Evolutionary conservation across 208 protist genomes (phyloP).

Genomic region (Crithidia fasciculata): DNA sequence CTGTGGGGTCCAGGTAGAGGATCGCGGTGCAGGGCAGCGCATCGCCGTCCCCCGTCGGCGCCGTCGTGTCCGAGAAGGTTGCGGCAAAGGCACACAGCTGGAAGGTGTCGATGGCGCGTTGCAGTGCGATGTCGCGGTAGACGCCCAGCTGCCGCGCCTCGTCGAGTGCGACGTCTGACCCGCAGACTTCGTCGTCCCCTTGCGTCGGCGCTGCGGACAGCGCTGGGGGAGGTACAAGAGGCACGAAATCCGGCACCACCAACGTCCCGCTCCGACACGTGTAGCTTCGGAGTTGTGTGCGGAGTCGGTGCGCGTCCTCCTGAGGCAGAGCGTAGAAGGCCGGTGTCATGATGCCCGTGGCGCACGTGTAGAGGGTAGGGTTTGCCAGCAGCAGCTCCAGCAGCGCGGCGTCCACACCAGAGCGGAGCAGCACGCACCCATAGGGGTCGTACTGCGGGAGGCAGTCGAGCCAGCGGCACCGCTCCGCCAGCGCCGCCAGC

Average conservation of each 20-base stretch:
- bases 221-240: constrained; percentile 16
- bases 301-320: constrained; percentile 24
- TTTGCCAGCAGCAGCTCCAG: constrained; percentile 52
- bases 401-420: constrained; percentile 50
- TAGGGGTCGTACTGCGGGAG: constrained; percentile 67
- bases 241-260: constrained; percentile 10
- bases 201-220: background rate
- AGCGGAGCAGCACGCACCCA: constrained; percentile 63
- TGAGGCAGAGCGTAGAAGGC: constrained; percentile 21
- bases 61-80: background rate
- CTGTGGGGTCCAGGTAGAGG: constrained; percentile 30
- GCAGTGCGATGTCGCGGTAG: constrained; percentile 20
- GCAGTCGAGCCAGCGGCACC: constrained; percentile 71
- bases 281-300: constrained; percentile 20
- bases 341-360: constrained; percentile 20
- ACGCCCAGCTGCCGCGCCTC: constrained; percentile 12
- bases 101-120: constrained; percentile 18
- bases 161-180: too few relatives aligned
- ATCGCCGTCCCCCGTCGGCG: background rate
- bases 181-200: background rate
- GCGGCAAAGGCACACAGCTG: constrained; percentile 15
- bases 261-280: constrained; percentile 10
- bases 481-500: constrained; percentile 82
- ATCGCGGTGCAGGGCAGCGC: background rate
- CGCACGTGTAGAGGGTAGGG: constrained; percentile 45